Conservation (phyloP, 73 alveolate genomes). For the Paramecium tetraurelia region DNA sequence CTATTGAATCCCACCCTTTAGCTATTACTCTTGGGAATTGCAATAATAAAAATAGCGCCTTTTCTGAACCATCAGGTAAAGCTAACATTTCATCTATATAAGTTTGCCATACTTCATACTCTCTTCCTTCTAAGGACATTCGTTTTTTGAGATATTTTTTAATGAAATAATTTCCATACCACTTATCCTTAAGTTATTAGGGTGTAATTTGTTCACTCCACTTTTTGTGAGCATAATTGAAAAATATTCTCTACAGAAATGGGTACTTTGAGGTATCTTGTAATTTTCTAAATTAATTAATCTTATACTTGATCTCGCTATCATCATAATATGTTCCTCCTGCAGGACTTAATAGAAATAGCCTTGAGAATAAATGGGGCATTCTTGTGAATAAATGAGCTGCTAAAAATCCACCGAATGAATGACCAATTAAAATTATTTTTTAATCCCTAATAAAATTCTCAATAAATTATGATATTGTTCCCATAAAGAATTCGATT, state of each 20-base stretch:
- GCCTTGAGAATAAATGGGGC: not conserved
- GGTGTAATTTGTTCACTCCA: constrained; percentile 11
- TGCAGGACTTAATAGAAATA: constrained; percentile 45
- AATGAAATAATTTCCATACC: constrained; percentile 20
- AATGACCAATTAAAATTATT: constrained; percentile 31
- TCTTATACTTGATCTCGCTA: not conserved
- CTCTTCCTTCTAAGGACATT: constrained; percentile 5
- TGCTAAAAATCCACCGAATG: constrained; percentile 45
- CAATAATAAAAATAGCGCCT: constrained; percentile 23
- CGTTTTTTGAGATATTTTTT: constrained; percentile 24
- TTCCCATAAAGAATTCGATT: constrained; percentile 29
- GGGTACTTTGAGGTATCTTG: not conserved
- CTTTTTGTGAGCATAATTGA: not conserved
- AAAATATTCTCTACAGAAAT: not conserved
- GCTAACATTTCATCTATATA: constrained; percentile 7
- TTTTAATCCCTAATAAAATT: not conserved
- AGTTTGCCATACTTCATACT: constrained; percentile 37
- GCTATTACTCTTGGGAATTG: constrained; percentile 30
- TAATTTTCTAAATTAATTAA: not conserved
- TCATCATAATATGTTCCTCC: constrained; percentile 35
- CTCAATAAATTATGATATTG: not conserved
- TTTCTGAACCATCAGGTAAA: constrained; percentile 41
- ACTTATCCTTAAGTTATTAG: not conserved
- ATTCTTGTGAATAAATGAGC: constrained; percentile 12
- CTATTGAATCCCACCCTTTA: not conserved